These are phyloP conservation scores for Ascochyta clinopodiicola DNA, from an alignment of 2,329 filamentous ascomycete genomes.

Conservation along the genomic window DNA sequence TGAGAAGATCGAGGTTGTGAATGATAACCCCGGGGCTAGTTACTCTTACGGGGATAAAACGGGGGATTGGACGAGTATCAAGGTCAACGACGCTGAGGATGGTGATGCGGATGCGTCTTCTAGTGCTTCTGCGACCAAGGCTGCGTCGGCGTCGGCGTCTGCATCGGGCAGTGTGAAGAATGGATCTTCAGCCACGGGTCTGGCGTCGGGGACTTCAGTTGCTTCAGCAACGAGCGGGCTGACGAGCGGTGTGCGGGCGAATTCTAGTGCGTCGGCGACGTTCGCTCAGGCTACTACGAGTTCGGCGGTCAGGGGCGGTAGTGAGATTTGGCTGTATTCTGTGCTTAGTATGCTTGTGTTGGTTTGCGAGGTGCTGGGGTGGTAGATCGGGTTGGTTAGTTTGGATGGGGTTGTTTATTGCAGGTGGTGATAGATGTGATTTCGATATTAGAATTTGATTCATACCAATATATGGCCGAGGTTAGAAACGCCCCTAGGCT, in stretches of 20 bases:
- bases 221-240: too few species aligned
- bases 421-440: too few species aligned
- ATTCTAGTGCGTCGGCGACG: neutral
- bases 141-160: neutral
- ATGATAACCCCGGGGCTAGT: conserved; percentile 55
- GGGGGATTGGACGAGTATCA: conserved; percentile 56
- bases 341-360: neutral
- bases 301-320: neutral
- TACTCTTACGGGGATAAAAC: conserved; percentile 57
- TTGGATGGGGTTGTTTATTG: too few species aligned
- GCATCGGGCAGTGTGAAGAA: too few species aligned
- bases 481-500: neutral
- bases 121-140: neutral
- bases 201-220: too few species aligned
- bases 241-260: neutral
- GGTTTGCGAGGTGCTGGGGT: neutral
- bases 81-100: conserved; percentile 26
- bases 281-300: neutral
- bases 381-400: too few species aligned
- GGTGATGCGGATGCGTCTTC: neutral
- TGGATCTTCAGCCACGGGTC: too few species aligned
- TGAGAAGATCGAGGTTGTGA: conserved; percentile 55
- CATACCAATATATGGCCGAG: too few species aligned
- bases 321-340: neutral
- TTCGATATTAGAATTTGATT: neutral